Evolutionary conservation across 306 rosid genomes (phyloP).

Genomic region (Dryas octopetala): DNA sequence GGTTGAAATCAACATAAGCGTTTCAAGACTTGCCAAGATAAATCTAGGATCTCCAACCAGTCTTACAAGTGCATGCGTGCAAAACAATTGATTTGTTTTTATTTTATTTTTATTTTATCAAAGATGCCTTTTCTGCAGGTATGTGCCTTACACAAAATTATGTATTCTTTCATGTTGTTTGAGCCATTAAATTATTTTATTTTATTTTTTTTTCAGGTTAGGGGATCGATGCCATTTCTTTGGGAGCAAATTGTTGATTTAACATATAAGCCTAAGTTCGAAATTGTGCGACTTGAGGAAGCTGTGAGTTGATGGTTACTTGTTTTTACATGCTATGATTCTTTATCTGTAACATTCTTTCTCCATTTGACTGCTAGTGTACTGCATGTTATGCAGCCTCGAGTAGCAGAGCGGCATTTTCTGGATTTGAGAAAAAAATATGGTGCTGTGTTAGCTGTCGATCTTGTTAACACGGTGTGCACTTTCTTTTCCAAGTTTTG

Average conservation of each 20-base stretch:
- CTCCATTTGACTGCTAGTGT: conserved; percentile 37
- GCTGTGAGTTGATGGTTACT: conserved; percentile 59
- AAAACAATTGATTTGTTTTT: neutral
- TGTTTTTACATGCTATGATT: conserved; percentile 2
- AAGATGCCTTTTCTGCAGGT: neutral
- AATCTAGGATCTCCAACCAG: neutral
- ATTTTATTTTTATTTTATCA: neutral
- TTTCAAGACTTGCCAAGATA: neutral
- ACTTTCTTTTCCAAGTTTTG: conserved; percentile 21
- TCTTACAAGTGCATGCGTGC: neutral
- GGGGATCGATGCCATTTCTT: conserved; percentile 89
- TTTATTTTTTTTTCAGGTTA: conserved; percentile 51
- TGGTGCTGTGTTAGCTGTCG: conserved; percentile 83
- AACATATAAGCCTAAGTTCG: conserved; percentile 92
- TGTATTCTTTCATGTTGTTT: neutral
- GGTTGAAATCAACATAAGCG: neutral
- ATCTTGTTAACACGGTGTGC: conserved; percentile 85
- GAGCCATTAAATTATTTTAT: neutral
- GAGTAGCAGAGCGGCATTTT: conserved; percentile 81
- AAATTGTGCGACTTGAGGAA: conserved; percentile 70
- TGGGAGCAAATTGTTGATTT: conserved; percentile 96
- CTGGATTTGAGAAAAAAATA: conserved; percentile 91
- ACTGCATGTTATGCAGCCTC: conserved; percentile 58
- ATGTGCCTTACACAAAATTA: neutral
- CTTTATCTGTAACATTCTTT: conserved; percentile 13